These are phyloP conservation scores for Jackrogersella minutella DNA, from an alignment of 495 filamentous ascomycete genomes.

Conservation along the genomic window DNA sequence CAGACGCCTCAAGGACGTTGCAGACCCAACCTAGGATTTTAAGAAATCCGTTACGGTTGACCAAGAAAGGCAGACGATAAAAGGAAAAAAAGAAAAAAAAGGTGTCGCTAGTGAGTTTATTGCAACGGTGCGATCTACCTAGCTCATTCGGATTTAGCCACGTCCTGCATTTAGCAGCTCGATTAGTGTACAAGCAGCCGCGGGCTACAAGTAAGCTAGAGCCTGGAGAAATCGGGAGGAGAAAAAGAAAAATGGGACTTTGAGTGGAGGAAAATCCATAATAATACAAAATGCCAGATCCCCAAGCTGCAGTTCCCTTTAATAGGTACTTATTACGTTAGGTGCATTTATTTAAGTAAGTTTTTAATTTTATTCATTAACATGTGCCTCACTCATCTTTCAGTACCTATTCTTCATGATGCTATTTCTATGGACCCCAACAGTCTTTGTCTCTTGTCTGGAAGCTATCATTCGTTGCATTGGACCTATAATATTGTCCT, in stretches of 20 bases:
- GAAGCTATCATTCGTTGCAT: no score
- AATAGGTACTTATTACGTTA: no score
- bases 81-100: background rate
- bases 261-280: slow-evolving; percentile 8
- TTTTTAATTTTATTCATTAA: no score
- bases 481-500: no score
- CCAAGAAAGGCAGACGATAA: slow-evolving; percentile 2
- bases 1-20: slow-evolving; percentile 11
- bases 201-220: no score
- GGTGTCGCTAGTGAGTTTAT: slow-evolving; percentile 2
- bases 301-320: slow-evolving; percentile 4
- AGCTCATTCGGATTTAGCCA: slow-evolving; percentile 28
- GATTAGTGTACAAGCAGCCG: no score
- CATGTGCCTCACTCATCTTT: no score
- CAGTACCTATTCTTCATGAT: no score
- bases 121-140: slow-evolving; percentile 10
- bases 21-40: background rate
- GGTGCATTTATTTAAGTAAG: no score
- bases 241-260: slow-evolving; percentile 10
- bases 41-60: background rate
- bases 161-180: no score
- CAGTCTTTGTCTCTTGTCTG: no score
- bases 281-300: slow-evolving; percentile 5
- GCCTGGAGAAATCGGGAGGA: slow-evolving; percentile 21
- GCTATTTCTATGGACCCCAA: no score